phyloP scores from a whole-genome alignment of 192 early-diverging fungal genomes.

The Linnemannia exigua region DNA sequence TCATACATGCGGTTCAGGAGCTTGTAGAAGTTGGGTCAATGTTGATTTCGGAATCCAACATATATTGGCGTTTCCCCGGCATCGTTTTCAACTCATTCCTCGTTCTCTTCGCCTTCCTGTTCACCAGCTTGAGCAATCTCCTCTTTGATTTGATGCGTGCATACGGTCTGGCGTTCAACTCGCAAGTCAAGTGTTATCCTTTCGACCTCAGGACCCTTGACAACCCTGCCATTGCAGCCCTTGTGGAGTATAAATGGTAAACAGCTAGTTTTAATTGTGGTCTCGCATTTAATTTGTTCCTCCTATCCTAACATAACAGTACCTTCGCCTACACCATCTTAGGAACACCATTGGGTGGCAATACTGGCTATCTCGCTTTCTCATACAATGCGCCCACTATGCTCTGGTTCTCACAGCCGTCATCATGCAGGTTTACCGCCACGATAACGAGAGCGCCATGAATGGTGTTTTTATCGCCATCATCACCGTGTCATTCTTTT shows the following conservation, averaged over 20 bases:
- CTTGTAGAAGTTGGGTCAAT: too few species aligned
- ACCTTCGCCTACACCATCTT: not conserved
- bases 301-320: not conserved
- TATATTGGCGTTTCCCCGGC: too few species aligned
- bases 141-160: not conserved
- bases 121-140: too few species aligned
- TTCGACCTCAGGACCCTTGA: conserved; percentile 16
- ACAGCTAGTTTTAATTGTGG: not conserved
- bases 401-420: conserved; percentile 7
- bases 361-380: conserved; percentile 19
- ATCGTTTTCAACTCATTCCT: too few species aligned
- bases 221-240: conserved; percentile 42
- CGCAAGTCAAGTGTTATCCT: not conserved
- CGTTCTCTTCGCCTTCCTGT: not conserved
- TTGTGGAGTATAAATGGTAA: conserved; percentile 48
- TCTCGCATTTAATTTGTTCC: not conserved
- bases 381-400: conserved; percentile 22
- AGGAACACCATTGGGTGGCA: conserved; percentile 27
- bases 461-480: conserved; percentile 17
- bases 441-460: not conserved
- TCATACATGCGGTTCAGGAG: too few species aligned
- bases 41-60: too few species aligned
- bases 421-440: conserved; percentile 14
- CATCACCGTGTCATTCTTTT: conserved; percentile 4
- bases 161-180: not conserved